Evolutionary conservation across 495 filamentous ascomycete species (phyloP).

Genomic region (Cenococcum geophilum): DNA sequence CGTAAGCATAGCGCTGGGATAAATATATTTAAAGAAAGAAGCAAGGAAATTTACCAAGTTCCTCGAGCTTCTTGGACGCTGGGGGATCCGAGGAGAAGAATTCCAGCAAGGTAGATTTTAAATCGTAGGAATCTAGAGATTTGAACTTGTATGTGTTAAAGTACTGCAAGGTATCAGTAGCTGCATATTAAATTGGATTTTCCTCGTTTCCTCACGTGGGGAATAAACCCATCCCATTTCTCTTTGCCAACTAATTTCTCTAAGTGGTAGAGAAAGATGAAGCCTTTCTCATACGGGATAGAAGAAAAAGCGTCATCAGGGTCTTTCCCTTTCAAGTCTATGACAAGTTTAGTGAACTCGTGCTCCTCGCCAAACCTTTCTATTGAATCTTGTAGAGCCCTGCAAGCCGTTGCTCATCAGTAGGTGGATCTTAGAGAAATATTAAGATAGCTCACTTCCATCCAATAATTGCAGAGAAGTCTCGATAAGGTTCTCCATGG

Average conservation of each 20-base stretch:
- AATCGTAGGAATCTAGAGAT: constrained; percentile 86
- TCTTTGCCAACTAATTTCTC: constrained; percentile 78
- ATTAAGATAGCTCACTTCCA: constrained; percentile 40
- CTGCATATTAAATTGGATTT: neutral
- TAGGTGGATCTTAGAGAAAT: no score
- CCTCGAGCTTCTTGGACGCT: constrained; percentile 58
- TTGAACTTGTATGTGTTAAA: constrained; percentile 74
- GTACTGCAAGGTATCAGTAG: constrained; percentile 48
- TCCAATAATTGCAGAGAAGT: constrained; percentile 89
- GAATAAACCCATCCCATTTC: constrained; percentile 89
- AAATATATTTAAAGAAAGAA: neutral
- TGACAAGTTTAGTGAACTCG: constrained; percentile 85
- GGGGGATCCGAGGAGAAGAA: constrained; percentile 71
- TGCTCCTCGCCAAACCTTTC: constrained; percentile 70
- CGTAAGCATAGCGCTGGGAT: neutral
- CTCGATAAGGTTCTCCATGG: constrained; percentile 76
- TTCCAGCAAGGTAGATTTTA: constrained; percentile 75
- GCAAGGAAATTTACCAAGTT: constrained; percentile 9
- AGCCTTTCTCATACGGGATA: constrained; percentile 77
- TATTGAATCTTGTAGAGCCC: constrained; percentile 63
- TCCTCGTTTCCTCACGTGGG: constrained; percentile 51
- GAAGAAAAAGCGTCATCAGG: constrained; percentile 92
- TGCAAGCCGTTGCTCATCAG: no score
- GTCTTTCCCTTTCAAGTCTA: constrained; percentile 81
- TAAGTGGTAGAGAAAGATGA: constrained; percentile 73